Percentiles rank a stretch among this genome's conserved stretches.
Conservation (phyloP, 352 stramenopile species). For the Blastocystis sp. region DNA sequence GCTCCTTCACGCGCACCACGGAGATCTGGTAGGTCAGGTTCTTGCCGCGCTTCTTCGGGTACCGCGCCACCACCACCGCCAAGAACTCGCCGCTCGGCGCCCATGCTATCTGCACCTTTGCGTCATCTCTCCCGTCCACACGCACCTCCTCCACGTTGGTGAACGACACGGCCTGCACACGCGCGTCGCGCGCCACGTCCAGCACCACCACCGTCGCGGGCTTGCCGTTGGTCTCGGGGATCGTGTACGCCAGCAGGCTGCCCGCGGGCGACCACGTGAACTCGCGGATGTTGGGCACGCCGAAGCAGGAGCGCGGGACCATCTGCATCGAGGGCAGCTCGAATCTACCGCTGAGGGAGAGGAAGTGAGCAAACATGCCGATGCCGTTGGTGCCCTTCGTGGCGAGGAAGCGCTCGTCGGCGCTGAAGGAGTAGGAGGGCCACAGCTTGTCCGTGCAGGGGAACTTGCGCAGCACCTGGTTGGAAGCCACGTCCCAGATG, state of each 20-base stretch:
- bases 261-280: conserved; percentile 39
- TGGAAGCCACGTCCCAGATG: conserved; percentile 12
- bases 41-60: conserved; percentile 9
- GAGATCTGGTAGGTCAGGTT: conserved; percentile 1
- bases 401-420: conserved; percentile 42
- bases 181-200: not conserved
- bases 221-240: conserved; percentile 21
- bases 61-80: not conserved
- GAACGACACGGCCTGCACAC: conserved; percentile 12
- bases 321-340: conserved; percentile 24
- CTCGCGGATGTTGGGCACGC: not conserved
- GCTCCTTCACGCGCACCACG: not conserved
- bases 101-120: not conserved
- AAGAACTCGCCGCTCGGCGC: not conserved
- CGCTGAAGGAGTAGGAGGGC: conserved; percentile 35
- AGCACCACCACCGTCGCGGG: conserved; percentile 28
- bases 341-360: not conserved
- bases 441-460: conserved; percentile 26
- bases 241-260: conserved; percentile 10
- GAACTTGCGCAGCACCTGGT: conserved; percentile 48
- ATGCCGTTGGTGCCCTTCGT: conserved; percentile 36
- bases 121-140: not conserved
- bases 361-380: not conserved
- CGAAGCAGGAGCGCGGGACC: conserved; percentile 13
- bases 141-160: conserved; percentile 32